A percentile compares a stretch with the other conserved stretches of the same genome.
Evolutionary conservation across 1,284 basidiomycete genomes (phyloP).

Genomic region (Sanguinoderma infundibulare): DNA sequence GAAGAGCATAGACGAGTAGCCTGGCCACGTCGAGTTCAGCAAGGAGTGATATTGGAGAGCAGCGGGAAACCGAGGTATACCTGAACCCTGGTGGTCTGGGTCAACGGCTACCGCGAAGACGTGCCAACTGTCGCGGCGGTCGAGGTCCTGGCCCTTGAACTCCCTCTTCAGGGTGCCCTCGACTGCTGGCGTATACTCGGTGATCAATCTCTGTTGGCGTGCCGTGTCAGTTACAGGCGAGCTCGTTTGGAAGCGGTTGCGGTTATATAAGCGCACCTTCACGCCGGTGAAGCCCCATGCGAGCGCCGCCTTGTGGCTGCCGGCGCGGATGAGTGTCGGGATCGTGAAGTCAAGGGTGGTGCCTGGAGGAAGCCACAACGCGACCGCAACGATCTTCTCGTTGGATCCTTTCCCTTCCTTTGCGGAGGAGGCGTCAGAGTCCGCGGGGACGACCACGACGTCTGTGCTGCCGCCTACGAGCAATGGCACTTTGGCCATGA

Average conservation of each 20-base stretch:
- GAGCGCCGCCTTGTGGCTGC: not conserved
- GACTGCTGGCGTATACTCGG: not conserved
- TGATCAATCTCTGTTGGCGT: not conserved
- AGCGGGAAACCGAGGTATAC: not conserved
- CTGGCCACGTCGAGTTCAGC: not conserved
- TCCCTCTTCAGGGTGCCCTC: not conserved
- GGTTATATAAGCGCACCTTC: not conserved
- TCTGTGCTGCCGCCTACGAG: not conserved
- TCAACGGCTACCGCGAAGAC: not conserved
- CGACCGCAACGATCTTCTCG: not conserved
- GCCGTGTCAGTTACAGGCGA: not conserved
- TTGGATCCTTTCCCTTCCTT: not conserved
- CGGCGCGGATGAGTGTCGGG: not conserved
- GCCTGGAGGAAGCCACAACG: not conserved
- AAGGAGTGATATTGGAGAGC: too few relatives aligned
- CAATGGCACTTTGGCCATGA: not conserved
- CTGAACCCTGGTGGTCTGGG: not conserved
- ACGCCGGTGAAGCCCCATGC: not conserved
- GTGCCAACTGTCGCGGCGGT: not conserved
- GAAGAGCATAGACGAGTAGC: conserved; percentile 1
- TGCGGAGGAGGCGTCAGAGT: not conserved
- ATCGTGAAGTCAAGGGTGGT: not conserved
- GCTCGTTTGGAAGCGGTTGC: too few relatives aligned
- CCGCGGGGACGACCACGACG: not conserved
- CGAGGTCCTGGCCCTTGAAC: not conserved